Evolutionary conservation across 352 stramenopile species (phyloP).

Genomic region (Pythium utonaiense): DNA sequence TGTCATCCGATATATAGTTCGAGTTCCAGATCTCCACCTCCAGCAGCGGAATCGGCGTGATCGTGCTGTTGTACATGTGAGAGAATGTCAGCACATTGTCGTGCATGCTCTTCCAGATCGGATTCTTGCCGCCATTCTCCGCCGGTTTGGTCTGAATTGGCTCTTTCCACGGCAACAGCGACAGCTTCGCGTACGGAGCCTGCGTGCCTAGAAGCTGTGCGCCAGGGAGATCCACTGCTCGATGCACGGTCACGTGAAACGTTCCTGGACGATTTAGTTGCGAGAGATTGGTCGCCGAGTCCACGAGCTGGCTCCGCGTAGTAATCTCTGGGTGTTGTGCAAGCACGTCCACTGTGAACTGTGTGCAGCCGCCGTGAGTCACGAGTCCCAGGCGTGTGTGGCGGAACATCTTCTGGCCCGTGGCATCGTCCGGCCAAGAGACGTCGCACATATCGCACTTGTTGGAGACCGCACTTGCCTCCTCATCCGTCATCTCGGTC

Average conservation of each 20-base stretch:
- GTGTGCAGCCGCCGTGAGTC: conserved; percentile 68
- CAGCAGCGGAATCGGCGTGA: conserved; percentile 79
- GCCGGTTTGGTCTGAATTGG: conserved; percentile 73
- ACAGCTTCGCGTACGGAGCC: conserved; percentile 69
- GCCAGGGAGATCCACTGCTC: conserved; percentile 66
- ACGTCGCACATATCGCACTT: conserved; percentile 83
- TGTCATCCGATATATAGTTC: conserved; percentile 78
- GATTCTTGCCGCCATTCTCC: conserved; percentile 70
- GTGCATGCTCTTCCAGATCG: conserved; percentile 65
- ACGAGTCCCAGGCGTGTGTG: conserved; percentile 47
- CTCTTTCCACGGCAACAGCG: conserved; percentile 82
- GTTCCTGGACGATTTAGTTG: conserved; percentile 65
- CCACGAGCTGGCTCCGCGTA: conserved; percentile 48
- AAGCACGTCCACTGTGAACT: conserved; percentile 76
- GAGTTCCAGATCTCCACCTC: conserved; percentile 86
- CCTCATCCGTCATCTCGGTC: conserved; percentile 38
- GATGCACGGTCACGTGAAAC: conserved; percentile 73
- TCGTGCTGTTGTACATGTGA: conserved; percentile 88
- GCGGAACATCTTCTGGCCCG: conserved; percentile 47
- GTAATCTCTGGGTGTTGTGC: conserved; percentile 50
- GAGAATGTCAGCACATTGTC: conserved; percentile 82
- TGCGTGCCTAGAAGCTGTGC: conserved; percentile 63
- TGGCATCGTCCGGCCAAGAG: conserved; percentile 71
- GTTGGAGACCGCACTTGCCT: conserved; percentile 14
- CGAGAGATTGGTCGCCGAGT: conserved; percentile 34